A percentile compares a stretch with the other conserved stretches of the same genome.
These are phyloP conservation scores for Solanum chiquidenum DNA, from an alignment of 257 asterid species.

Conservation along the genomic window DNA sequence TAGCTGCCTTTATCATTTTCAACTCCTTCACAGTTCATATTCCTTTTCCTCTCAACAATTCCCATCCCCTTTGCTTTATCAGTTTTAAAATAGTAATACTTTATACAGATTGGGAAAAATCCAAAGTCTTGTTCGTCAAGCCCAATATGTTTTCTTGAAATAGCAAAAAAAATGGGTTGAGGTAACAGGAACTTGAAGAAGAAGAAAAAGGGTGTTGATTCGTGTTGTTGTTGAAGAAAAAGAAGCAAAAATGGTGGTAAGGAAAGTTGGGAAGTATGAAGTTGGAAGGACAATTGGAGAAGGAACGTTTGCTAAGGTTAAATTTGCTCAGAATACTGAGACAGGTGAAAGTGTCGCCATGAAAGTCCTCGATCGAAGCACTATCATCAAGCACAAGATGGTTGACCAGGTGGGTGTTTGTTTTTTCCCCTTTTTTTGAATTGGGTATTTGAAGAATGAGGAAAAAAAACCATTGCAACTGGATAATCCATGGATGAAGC, in stretches of 20 bases:
- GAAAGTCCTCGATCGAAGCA: constrained; percentile 94
- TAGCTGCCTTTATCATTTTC: not conserved
- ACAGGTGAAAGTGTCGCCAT: constrained; percentile 98
- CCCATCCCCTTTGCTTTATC: not conserved
- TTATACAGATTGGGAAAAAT: not conserved
- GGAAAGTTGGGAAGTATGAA: constrained; percentile 96
- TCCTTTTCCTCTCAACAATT: not conserved
- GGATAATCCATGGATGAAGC: not conserved
- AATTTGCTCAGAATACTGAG: constrained; percentile 95
- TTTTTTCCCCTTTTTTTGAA: not conserved
- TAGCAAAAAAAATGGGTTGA: not conserved
- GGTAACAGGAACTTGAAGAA: not conserved
- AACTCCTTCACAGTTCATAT: not conserved
- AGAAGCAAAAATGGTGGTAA: constrained; percentile 53
- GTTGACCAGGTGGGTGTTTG: constrained; percentile 59
- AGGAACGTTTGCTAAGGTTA: constrained; percentile 98
- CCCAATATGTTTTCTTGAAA: not conserved
- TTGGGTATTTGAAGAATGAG: not conserved
- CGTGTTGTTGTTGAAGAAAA: not conserved
- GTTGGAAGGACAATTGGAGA: constrained; percentile 96
- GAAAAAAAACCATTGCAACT: not conserved
- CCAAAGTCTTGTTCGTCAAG: not conserved
- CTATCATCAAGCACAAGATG: constrained; percentile 96
- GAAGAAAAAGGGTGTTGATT: not conserved
- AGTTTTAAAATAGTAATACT: not conserved